phyloP scores from a whole-genome alignment of 2,329 filamentous ascomycete genomes.

The Ilyonectria sp. region DNA sequence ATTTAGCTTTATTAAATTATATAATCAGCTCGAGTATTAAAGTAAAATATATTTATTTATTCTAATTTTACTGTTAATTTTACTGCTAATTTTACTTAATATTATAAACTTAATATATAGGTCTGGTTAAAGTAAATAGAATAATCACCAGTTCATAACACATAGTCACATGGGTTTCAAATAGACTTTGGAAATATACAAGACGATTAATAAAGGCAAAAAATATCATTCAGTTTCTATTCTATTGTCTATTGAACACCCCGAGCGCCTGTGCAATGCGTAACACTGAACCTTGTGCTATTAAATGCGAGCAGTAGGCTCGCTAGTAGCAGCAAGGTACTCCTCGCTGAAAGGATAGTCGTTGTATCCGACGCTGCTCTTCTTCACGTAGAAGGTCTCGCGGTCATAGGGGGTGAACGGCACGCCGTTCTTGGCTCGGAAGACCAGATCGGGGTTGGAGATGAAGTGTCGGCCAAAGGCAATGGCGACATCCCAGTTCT shows the following conservation, averaged over 20 bases:
- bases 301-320: conserved; percentile 13
- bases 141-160: too few species aligned
- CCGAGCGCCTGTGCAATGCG: not conserved
- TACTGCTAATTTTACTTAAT: too few species aligned
- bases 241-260: not conserved
- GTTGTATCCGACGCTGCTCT: conserved; percentile 47
- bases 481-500: conserved; percentile 47
- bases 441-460: conserved; percentile 56
- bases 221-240: not conserved
- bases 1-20: too few species aligned
- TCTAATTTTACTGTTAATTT: too few species aligned
- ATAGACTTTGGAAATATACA: not conserved
- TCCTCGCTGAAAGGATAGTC: conserved; percentile 50
- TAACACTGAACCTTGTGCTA: not conserved
- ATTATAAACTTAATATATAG: too few species aligned
- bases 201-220: not conserved
- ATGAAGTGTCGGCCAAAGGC: conserved; percentile 55
- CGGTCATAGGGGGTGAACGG: conserved; percentile 56
- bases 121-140: too few species aligned
- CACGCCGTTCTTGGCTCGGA: conserved; percentile 56
- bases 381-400: conserved; percentile 56
- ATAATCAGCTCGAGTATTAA: too few species aligned
- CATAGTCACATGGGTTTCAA: too few species aligned
- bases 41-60: too few species aligned
- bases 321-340: conserved; percentile 5